A percentile compares a stretch with the other conserved stretches of the same genome.
These are phyloP conservation scores for Pistacia atlantica DNA, from an alignment of 345 rosid species.

Conservation along the genomic window DNA sequence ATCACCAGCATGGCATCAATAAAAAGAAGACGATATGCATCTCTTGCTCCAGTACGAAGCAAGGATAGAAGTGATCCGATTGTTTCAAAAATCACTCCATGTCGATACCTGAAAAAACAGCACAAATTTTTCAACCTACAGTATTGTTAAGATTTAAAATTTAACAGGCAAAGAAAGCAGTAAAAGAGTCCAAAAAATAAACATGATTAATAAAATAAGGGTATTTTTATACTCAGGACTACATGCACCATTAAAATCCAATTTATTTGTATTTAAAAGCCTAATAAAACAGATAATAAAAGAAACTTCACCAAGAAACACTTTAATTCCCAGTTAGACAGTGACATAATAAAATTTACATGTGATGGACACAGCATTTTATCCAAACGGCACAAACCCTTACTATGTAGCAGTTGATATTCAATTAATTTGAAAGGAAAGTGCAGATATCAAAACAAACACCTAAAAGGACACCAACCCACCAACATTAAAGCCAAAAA, in stretches of 20 bases:
- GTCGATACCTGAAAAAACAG: constrained; percentile 50
- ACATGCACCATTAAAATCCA: not conserved
- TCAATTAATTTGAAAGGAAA: not conserved
- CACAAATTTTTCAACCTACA: not conserved
- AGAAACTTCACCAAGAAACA: not conserved
- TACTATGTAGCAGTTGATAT: not conserved
- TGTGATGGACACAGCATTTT: not conserved
- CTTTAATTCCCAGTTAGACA: not conserved
- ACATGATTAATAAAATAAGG: not conserved
- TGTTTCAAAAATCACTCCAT: constrained; percentile 81
- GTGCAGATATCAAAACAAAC: not conserved
- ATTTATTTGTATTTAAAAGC: not conserved
- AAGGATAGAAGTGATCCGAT: constrained; percentile 79
- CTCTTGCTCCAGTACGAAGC: constrained; percentile 78
- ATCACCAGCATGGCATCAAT: constrained; percentile 63
- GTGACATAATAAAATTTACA: not conserved
- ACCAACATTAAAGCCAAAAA: not conserved
- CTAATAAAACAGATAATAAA: too few relatives aligned
- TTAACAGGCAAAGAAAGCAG: not conserved
- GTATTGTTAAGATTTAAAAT: not conserved
- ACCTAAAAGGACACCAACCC: not conserved
- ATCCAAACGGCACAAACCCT: not conserved
- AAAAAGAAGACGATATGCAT: constrained; percentile 76
- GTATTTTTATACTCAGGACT: not conserved
- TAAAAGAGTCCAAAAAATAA: constrained; percentile 3